Evolutionary conservation across 2,329 filamentous ascomycete species (phyloP).

Genomic region (Monilinia vaccinii-corymbosi): DNA sequence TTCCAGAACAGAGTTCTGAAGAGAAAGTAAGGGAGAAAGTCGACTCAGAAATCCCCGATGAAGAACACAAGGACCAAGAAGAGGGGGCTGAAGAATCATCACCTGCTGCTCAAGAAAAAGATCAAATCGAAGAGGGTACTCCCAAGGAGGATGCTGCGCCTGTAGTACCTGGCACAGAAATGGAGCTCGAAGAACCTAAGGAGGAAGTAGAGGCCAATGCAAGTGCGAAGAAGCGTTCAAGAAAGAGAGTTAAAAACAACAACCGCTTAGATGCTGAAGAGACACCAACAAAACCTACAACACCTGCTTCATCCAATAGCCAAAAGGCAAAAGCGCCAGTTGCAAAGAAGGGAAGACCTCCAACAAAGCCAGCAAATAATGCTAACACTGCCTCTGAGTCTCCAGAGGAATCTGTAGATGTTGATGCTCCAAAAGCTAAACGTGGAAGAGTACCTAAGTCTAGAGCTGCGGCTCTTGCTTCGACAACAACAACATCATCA

Average conservation of each 20-base stretch:
- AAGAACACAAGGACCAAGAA: not conserved
- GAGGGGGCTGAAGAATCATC: not conserved
- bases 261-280: slow-evolving; percentile 14
- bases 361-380: not conserved
- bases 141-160: not conserved
- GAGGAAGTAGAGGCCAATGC: not conserved
- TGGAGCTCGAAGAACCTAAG: slow-evolving; percentile 3
- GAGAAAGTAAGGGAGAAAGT: not conserved
- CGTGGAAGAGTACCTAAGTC: slow-evolving; percentile 7
- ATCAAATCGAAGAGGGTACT: not conserved
- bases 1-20: not conserved
- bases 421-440: slow-evolving; percentile 15
- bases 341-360: not conserved
- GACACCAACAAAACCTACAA: slow-evolving; percentile 1
- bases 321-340: not conserved
- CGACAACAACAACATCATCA: not conserved
- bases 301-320: not conserved
- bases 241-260: slow-evolving; percentile 21
- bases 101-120: not conserved
- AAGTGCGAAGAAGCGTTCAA: slow-evolving; percentile 12
- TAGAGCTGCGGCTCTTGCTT: slow-evolving; percentile 9
- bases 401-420: slow-evolving; percentile 11
- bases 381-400: slow-evolving; percentile 5
- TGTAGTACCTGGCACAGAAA: not conserved
- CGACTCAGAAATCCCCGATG: not conserved